Evolutionary conservation across 805 yeast genomes (phyloP), one percentile per base, ranked within the genome.

Genomic region (Yarrowia osloensis): DNA sequence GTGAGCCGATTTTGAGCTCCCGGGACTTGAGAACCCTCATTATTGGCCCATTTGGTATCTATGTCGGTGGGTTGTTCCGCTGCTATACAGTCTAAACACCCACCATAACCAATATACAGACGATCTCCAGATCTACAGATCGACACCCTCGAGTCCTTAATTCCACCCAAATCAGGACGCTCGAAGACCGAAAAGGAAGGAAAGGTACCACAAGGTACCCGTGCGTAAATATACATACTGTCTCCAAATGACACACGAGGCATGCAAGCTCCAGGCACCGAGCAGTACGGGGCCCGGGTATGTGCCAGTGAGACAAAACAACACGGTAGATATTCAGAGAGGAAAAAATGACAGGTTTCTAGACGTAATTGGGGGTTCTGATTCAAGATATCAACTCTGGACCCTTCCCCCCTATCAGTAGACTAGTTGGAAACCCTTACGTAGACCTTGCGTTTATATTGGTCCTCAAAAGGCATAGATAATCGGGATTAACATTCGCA

Each of bases 211-310:
- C 54, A 47, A 47, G 54, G 54, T 47, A 47, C 54, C 57, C 40
- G 57, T 50, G 19, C 57, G 39, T 15, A 50, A 31, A 49, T 21
- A 21, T 21, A 49, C 54, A 49, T 24, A 29, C 21, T n/a, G 17
- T 21, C 11, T 31, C 3, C 7, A 19, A 49, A 26, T 29, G 54
- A 49, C 37, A 31, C 57, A 52, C 59, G 59, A 33, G 42, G 17
- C 42, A 52, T 52, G 59, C 59, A 52, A 33, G 59, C 42, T 52
- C 59, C 59, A 52, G 59, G 59, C 6, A 50, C 57, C 9, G 24
- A 31, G 28, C n/a, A 15, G 35, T 47, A 50, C 57, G 40, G 33
- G 21, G 5, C 24, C 29, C 44, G 61, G 61, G 31, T 54, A 37
- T 33, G 42, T 33, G 31, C 2, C 19, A 49, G 39, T 31, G 55